phyloP scores from a whole-genome alignment of 2,329 filamentous ascomycete genomes.

The Colletotrichum godetiae region DNA sequence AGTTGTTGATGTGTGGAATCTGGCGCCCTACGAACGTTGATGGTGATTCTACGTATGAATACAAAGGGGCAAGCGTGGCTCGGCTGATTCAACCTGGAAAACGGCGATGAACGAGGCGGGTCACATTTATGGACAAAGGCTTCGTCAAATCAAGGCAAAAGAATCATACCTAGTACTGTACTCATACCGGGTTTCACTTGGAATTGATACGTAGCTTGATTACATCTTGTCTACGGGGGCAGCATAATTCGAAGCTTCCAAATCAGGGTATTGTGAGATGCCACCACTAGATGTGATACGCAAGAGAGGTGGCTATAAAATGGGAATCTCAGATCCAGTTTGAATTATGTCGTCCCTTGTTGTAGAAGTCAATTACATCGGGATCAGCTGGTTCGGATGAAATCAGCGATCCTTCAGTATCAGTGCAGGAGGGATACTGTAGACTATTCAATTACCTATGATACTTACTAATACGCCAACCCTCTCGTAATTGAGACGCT shows the following conservation, averaged over 20 bases:
- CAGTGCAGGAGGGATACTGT: no score
- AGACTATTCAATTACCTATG: no score
- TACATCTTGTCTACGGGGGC: no score
- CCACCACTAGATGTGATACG: no score
- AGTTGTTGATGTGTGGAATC: conserved; percentile 47
- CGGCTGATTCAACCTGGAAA: neutral
- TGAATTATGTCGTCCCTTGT: neutral
- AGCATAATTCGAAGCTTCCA: no score
- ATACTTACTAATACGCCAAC: no score
- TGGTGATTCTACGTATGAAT: neutral
- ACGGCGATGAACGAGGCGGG: neutral
- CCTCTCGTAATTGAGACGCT: no score
- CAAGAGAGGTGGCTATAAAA: neutral
- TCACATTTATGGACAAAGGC: neutral
- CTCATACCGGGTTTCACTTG: no score
- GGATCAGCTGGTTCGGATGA: neutral
- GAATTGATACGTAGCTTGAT: no score
- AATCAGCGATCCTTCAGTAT: neutral
- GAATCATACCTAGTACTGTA: no score
- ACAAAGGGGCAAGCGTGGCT: neutral
- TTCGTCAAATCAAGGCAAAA: neutral
- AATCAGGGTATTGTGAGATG: no score
- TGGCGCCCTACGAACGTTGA: conserved; percentile 6
- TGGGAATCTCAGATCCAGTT: no score
- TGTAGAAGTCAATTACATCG: neutral